Evolutionary conservation across 805 yeast genomes (phyloP).

Genomic region (Candida corydali): DNA sequence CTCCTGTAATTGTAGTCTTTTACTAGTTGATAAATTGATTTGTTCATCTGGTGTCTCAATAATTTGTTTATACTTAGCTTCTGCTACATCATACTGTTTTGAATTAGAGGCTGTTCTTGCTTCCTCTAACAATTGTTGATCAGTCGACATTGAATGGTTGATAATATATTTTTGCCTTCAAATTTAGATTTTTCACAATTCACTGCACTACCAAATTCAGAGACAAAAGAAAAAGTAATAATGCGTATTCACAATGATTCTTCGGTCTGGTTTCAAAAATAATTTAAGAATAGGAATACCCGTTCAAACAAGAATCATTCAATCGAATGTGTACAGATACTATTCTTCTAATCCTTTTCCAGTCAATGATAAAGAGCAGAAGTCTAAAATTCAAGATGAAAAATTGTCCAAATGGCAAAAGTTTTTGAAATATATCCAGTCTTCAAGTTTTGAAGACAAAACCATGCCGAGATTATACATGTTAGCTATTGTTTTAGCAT

Average conservation of each 20-base stretch:
- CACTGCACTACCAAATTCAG: no score
- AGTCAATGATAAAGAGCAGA: slow-evolving; percentile 17
- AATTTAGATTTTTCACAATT: no score
- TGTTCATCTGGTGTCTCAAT: slow-evolving; percentile 23
- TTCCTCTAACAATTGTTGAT: slow-evolving; percentile 36
- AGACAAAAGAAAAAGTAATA: no score
- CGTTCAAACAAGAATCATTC: not conserved
- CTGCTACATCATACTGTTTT: slow-evolving; percentile 55
- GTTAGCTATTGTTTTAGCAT: slow-evolving; percentile 53
- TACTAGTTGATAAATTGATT: slow-evolving; percentile 9
- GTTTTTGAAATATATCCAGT: slow-evolving; percentile 40
- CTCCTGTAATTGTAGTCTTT: slow-evolving; percentile 48
- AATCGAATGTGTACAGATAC: not conserved
- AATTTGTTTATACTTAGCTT: slow-evolving; percentile 50
- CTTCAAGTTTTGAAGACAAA: slow-evolving; percentile 55
- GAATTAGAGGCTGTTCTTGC: slow-evolving; percentile 58
- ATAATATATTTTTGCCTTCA: slow-evolving; percentile 5
- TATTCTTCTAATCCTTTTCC: slow-evolving; percentile 28
- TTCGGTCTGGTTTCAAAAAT: no score
- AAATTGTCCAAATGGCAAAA: slow-evolving; percentile 33
- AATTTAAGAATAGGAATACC: not conserved
- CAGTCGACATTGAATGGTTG: slow-evolving; percentile 8
- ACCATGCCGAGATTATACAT: slow-evolving; percentile 58
- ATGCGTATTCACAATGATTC: no score
- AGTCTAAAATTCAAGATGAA: slow-evolving; percentile 18